phyloP scores from a whole-genome alignment of 2,329 filamentous ascomycete genomes.

The Beauveria caledonica region DNA sequence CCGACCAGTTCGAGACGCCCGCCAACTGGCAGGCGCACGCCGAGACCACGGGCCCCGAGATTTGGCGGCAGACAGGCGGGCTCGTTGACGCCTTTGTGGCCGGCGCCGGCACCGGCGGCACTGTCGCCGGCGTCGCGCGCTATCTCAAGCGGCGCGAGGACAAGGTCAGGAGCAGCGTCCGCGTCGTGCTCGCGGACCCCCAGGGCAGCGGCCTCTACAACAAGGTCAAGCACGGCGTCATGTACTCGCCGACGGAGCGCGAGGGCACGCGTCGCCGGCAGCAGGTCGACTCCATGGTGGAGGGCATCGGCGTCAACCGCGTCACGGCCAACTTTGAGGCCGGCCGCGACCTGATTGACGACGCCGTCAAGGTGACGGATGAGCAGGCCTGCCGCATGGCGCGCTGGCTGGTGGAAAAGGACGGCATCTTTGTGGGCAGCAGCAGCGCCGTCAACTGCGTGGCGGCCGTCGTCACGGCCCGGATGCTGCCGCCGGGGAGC shows the following conservation, averaged over 20 bases:
- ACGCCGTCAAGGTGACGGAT: conserved; percentile 83
- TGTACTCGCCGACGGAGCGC: conserved; percentile 83
- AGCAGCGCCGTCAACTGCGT: conserved; percentile 96
- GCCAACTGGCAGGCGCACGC: conserved; percentile 87
- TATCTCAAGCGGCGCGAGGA: conserved; percentile 60
- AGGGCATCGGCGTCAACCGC: conserved; percentile 91
- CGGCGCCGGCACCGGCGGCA: conserved; percentile 90
- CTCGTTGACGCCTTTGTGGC: conserved; percentile 80
- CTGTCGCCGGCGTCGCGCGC: conserved; percentile 76
- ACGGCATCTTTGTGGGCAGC: conserved; percentile 90
- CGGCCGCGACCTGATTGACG: conserved; percentile 77
- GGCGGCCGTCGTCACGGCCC: conserved; percentile 62
- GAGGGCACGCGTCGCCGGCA: conserved; percentile 84
- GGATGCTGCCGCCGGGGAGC: conserved; percentile 51
- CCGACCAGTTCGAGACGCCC: conserved; percentile 88
- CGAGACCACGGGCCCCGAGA: conserved; percentile 79
- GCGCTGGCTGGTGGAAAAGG: conserved; percentile 90
- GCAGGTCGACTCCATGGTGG: conserved; percentile 93
- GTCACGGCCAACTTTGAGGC: conserved; percentile 90
- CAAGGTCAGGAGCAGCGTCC: conserved; percentile 40
- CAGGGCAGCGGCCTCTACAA: conserved; percentile 92
- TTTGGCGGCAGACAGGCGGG: conserved; percentile 68
- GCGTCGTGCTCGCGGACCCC: conserved; percentile 82
- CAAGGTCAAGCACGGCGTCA: conserved; percentile 84
- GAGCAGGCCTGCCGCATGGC: conserved; percentile 88